Evolutionary conservation across 1,284 basidiomycete genomes (phyloP), one percentile per base, ranked within the genome.

Genomic region (Heliocybe sulcata): DNA sequence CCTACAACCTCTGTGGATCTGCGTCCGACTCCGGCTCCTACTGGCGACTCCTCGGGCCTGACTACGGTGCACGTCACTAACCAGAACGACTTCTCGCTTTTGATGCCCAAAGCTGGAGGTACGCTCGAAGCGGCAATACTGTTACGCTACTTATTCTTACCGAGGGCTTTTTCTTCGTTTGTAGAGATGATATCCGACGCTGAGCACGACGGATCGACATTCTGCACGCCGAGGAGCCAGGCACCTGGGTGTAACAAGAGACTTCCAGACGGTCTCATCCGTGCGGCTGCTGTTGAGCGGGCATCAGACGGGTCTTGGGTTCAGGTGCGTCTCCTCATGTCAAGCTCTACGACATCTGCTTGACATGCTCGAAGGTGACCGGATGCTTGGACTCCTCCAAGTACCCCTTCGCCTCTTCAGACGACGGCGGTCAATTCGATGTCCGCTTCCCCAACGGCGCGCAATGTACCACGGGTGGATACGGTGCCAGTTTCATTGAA

Each of bases 391-490:
- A 80, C 54, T 42, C 67, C 33, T 69, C 60, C 56, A 72, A 72
- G 59, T 74, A 70, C 23, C 58, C 59, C 4, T 68, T 81, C 52
- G 69, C 70, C 29, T 58, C 62, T 8, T 58, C 55, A 22, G 75
- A 80, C 45, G 65, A 66, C 2, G 79, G 78, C 14, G 76, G 77
- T 12, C 79, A 80, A 58, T 71, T 77, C 57, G 77, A 81, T 53
- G 68, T 73, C 45, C 72, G 79, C 22, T 79, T 72, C 60, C 79
- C 77, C 3, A 74, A 80, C 53, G 77, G 78, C 12, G 78, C 77
- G 16, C 75, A 76, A 55, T 81, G 77, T 63, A 69, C 71, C 1
- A 79, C 73, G 57, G 79, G 77, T 35, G 77, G 77, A 2, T 75
- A 72, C 53, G 77, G 70, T 3, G 76, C 76, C 49, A 79, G 79